Evolutionary conservation across 2,329 filamentous ascomycete species (phyloP), one percentile per base, ranked within the genome.

Genomic region (Pezicula neosporulosa): DNA sequence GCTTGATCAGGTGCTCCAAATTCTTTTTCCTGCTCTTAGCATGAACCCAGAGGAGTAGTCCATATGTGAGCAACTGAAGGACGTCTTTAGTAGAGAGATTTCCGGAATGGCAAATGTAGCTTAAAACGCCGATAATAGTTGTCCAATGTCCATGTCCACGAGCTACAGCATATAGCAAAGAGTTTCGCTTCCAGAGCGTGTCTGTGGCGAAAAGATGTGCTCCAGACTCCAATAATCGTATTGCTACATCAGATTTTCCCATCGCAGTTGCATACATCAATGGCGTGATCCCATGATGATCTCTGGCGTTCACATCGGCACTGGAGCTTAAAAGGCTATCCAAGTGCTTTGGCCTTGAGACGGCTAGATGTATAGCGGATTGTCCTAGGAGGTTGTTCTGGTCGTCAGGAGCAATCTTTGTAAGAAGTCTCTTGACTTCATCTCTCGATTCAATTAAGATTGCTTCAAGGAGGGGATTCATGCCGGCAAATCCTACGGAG

Each of bases 341-440:
- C 6, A 52, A 33, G 27, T 48, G 47, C 9, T 52, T 46, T 15
- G 50, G 50, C 13, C 50, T n/a, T 5, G 13, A 45, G 3, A 52
- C 50, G 15, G 50, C 50, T 6, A 51, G 44, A 35, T 51, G 49
- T 30, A 51, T 18, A 38, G 49, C 35, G 7, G 49, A 46, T 41
- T 37, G 44, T 10, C 49, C 42, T 5, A 51, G 24, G 13, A 42
- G 30, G 39, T 51, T 51, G 19, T 51, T 27, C 18, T 49, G 38
- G 35, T 47, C 49, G 39, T 41, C 30, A 12, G 41, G 6, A 16
- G 30, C 8, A 35, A n/a, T 24, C 18, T 42, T 19, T n/a, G 13
- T 27, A 19, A 47, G 19, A 3, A 12, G 36, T 37, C 28, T 6
- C 24, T 47, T 18, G 12, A 51, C 33, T 46, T 39, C n/a, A 6